These are phyloP conservation scores for Entophlyctis luteolus DNA, from an alignment of 192 early-diverging fungal species.

Conservation along the genomic window DNA sequence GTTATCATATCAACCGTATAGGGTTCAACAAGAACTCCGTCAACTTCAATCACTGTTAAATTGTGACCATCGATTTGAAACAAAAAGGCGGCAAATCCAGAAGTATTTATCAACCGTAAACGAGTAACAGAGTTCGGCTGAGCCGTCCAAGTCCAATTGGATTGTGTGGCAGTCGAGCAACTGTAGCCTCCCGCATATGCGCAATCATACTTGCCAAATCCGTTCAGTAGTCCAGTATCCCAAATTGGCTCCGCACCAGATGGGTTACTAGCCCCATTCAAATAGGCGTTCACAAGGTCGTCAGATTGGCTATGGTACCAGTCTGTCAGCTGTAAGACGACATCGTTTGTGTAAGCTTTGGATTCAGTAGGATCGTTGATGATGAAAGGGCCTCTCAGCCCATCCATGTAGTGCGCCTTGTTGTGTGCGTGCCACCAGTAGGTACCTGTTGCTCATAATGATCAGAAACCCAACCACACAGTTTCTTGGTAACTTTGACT, in stretches of 20 bases:
- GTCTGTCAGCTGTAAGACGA: slow-evolving; percentile 61
- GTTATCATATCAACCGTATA: slow-evolving; percentile 32
- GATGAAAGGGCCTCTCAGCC: slow-evolving; percentile 68
- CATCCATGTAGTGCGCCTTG: slow-evolving; percentile 66
- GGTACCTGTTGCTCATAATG: slow-evolving; percentile 31
- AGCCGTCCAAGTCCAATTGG: not conserved
- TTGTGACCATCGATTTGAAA: slow-evolving; percentile 48
- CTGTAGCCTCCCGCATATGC: slow-evolving; percentile 3
- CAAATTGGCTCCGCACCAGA: slow-evolving; percentile 60
- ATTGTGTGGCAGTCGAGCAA: not conserved
- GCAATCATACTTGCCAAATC: slow-evolving; percentile 31
- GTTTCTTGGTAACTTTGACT: too few relatives aligned
- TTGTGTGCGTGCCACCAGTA: slow-evolving; percentile 31
- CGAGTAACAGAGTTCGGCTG: slow-evolving; percentile 18
- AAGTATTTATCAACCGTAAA: slow-evolving; percentile 43
- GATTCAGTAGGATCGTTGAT: slow-evolving; percentile 60
- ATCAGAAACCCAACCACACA: slow-evolving; percentile 73
- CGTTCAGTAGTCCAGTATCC: slow-evolving; percentile 60
- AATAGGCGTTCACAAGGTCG: slow-evolving; percentile 48
- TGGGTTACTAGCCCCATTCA: slow-evolving; percentile 54
- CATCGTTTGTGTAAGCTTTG: slow-evolving; percentile 69
- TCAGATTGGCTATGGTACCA: slow-evolving; percentile 58
- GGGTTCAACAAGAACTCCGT: slow-evolving; percentile 44
- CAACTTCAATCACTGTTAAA: slow-evolving; percentile 55
- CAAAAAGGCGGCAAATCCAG: slow-evolving; percentile 40